Evolutionary conservation across 495 filamentous ascomycete species (phyloP).

Genomic region (Umbilicaria muhlenbergii): DNA sequence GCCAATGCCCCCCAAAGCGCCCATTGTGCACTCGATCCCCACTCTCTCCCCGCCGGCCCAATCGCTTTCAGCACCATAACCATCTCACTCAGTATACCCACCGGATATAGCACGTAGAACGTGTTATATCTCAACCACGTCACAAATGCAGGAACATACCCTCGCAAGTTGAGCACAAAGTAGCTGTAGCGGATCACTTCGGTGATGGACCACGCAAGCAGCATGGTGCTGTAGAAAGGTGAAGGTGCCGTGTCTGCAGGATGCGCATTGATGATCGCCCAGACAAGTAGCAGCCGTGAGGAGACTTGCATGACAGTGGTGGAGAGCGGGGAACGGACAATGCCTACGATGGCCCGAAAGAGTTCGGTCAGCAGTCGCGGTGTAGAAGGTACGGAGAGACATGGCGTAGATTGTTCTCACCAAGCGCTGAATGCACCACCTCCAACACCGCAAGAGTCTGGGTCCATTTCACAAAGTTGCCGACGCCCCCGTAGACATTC

Average conservation of each 20-base stretch:
- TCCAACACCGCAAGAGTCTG: constrained; percentile 77
- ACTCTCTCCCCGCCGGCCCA: constrained; percentile 31
- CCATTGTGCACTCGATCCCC: constrained; percentile 25
- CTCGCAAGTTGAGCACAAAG: constrained; percentile 56
- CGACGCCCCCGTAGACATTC: constrained; percentile 34
- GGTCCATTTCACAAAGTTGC: constrained; percentile 54
- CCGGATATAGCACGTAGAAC: constrained; percentile 81
- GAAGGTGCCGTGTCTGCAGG: constrained; percentile 20
- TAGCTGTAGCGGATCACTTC: constrained; percentile 83
- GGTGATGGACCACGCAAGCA: constrained; percentile 69
- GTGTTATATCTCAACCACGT: constrained; percentile 86
- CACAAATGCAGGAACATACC: constrained; percentile 42
- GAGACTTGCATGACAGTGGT: constrained; percentile 86
- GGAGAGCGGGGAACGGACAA: constrained; percentile 69
- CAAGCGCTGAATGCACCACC: constrained; percentile 58
- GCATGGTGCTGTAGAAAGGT: constrained; percentile 49
- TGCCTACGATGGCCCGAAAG: constrained; percentile 27
- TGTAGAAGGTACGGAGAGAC: neutral
- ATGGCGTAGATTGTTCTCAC: constrained; percentile 21
- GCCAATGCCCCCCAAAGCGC: constrained; percentile 48
- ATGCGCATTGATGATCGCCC: constrained; percentile 58
- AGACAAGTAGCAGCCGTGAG: constrained; percentile 67
- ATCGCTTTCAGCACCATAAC: constrained; percentile 54
- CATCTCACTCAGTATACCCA: constrained; percentile 79
- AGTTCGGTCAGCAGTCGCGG: neutral